Evolutionary conservation across 495 filamentous ascomycete species (phyloP).

Genomic region (Pseudoneurospora amorphoporcata): DNA sequence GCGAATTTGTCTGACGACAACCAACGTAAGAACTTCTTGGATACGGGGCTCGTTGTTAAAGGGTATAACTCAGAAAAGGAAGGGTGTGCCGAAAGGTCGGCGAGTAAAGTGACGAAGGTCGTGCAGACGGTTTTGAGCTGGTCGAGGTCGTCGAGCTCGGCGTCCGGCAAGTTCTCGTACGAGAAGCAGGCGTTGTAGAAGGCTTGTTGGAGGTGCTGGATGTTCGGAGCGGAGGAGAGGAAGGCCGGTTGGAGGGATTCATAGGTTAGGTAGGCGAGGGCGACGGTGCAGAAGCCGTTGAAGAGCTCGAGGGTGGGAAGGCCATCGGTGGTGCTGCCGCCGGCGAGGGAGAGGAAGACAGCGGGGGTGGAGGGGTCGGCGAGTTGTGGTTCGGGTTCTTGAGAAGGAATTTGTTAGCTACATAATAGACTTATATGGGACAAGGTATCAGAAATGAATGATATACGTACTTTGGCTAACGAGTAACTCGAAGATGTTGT

Average conservation of each 20-base stretch:
- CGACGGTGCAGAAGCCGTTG: conserved; percentile 22
- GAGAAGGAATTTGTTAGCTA: neutral
- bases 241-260: conserved; percentile 35
- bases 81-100: conserved; percentile 52
- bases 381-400: conserved; percentile 27
- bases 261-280: conserved; percentile 32
- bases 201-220: conserved; percentile 21
- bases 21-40: conserved; percentile 37
- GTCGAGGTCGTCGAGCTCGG: conserved; percentile 38
- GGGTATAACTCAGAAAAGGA: conserved; percentile 36
- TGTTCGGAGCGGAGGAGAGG: conserved; percentile 20
- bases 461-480: conserved; percentile 27
- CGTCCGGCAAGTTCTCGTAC: conserved; percentile 9
- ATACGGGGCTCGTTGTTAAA: conserved; percentile 28
- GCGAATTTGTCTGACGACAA: conserved; percentile 18
- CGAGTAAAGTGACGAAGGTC: conserved; percentile 46
- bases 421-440: no score
- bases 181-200: conserved; percentile 23
- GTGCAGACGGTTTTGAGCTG: conserved; percentile 43
- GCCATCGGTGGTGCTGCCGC: conserved; percentile 1
- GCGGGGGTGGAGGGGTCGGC: conserved; percentile 24
- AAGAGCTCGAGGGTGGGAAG: conserved; percentile 26
- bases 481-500: conserved; percentile 41
- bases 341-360: conserved; percentile 25
- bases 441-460: neutral